These are phyloP conservation scores for Aspergillus sergii DNA, from an alignment of 2,329 filamentous ascomycete genomes.

Conservation along the genomic window DNA sequence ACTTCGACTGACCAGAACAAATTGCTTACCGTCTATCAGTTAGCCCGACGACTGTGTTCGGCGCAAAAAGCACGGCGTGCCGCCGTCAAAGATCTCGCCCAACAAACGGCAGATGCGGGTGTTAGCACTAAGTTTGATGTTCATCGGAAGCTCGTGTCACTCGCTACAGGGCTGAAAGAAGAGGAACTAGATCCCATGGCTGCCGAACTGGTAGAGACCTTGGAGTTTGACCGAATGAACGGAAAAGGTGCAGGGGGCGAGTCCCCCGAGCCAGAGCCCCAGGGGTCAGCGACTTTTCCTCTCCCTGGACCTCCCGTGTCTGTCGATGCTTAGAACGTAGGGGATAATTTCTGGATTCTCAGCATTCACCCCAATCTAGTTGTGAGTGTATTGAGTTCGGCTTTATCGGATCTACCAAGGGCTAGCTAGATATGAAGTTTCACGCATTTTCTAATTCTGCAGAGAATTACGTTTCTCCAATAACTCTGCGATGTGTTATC, in stretches of 20 bases:
- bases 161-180: slow-evolving; percentile 51
- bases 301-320: slow-evolving; percentile 32
- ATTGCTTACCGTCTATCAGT: slow-evolving; percentile 32
- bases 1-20: slow-evolving; percentile 32
- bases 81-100: slow-evolving; percentile 44
- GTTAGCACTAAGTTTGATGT: slow-evolving; percentile 50
- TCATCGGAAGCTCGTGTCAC: slow-evolving; percentile 49
- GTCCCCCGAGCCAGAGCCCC: slow-evolving; percentile 32
- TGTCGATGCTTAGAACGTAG: slow-evolving; percentile 33
- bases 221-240: slow-evolving; percentile 47
- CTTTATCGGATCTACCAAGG: background rate
- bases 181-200: slow-evolving; percentile 52
- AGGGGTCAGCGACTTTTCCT: slow-evolving; percentile 30
- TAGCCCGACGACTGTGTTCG: slow-evolving; percentile 34
- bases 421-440: slow-evolving; percentile 1
- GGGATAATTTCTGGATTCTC: background rate
- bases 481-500: slow-evolving; percentile 20
- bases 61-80: slow-evolving; percentile 39
- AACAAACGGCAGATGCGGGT: slow-evolving; percentile 49
- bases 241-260: slow-evolving; percentile 33
- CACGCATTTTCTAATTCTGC: background rate
- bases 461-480: slow-evolving; percentile 7
- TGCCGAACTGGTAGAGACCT: slow-evolving; percentile 47
- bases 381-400: background rate
- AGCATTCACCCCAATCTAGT: background rate